Evolutionary conservation across 2,329 filamentous ascomycete genomes (phyloP).

Genomic region (Talaromyces sp.): DNA sequence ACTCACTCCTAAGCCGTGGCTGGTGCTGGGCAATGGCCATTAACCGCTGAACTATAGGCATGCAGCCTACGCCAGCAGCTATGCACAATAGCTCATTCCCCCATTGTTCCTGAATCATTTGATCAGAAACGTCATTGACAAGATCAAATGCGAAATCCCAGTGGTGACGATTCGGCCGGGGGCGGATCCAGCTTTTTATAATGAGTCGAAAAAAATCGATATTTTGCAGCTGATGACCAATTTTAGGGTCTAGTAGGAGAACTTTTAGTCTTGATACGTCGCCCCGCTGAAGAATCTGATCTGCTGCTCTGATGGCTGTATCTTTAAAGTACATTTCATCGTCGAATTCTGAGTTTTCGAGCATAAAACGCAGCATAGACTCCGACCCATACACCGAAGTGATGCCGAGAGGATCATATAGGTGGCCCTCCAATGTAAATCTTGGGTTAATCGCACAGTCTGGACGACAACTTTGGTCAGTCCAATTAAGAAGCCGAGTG

Average conservation of each 20-base stretch:
- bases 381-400: constrained; percentile 29
- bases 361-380: constrained; percentile 23
- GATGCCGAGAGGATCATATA: constrained; percentile 32
- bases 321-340: constrained; percentile 11
- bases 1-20: not conserved
- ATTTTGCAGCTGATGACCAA: not conserved
- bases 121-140: constrained; percentile 15
- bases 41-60: constrained; percentile 18
- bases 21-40: constrained; percentile 1
- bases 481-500: constrained; percentile 27
- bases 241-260: not conserved
- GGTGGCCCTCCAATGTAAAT: constrained; percentile 23
- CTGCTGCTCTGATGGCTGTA: not conserved
- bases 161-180: not conserved
- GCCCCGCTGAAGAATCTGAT: not conserved
- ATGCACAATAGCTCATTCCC: constrained; percentile 18
- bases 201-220: not conserved
- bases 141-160: not conserved
- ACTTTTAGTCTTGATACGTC: not conserved
- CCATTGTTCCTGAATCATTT: constrained; percentile 19
- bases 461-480: constrained; percentile 25
- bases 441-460: constrained; percentile 23
- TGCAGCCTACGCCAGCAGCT: constrained; percentile 19
- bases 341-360: constrained; percentile 17
- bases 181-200: not conserved